phyloP scores from a whole-genome alignment of 257 asterid genomes.

The Scutellaria baicalensis region DNA sequence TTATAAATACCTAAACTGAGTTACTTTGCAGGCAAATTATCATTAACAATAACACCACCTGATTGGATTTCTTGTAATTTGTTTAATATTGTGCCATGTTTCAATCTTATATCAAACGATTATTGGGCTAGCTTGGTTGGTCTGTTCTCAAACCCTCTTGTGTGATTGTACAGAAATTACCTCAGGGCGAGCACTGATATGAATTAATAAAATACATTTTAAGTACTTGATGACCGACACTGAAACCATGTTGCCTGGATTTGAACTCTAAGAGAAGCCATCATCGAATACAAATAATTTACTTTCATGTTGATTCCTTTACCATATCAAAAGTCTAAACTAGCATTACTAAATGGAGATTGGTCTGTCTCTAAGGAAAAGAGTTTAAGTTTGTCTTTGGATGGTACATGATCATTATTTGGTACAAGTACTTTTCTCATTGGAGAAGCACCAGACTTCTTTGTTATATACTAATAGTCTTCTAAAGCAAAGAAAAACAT shows the following conservation, averaged over 20 bases:
- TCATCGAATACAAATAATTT: background rate
- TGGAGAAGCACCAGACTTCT: background rate
- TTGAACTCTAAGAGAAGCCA: background rate
- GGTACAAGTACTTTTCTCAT: background rate
- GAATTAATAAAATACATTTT: background rate
- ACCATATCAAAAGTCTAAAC: background rate
- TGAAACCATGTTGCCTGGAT: background rate
- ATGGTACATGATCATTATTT: background rate
- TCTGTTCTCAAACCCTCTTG: background rate
- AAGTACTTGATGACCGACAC: background rate
- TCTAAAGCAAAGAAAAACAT: background rate
- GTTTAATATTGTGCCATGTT: background rate
- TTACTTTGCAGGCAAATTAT: no score
- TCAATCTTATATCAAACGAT: background rate
- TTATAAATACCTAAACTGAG: no score
- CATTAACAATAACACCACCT: background rate
- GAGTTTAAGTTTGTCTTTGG: background rate
- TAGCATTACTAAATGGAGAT: background rate
- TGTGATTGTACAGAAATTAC: background rate
- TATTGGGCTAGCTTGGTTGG: background rate
- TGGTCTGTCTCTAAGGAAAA: background rate
- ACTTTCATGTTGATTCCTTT: no score
- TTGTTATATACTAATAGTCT: background rate
- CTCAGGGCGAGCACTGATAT: background rate
- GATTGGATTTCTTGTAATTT: background rate